phyloP scores from a whole-genome alignment of 2,329 filamentous ascomycete species.

The Phaeosphaeria sp. region DNA sequence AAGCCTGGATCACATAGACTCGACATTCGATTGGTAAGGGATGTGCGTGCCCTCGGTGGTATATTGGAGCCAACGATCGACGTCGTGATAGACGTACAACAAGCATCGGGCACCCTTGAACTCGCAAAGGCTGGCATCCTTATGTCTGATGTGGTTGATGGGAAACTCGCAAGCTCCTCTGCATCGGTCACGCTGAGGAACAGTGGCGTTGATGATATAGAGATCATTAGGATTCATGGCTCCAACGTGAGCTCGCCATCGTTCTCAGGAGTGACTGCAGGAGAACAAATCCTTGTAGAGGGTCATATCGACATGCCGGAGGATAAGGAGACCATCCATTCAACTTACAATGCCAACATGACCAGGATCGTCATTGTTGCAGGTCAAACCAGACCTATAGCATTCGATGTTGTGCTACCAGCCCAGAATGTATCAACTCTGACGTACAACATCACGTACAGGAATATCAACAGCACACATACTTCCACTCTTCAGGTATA shows the following conservation, averaged over 20 bases:
- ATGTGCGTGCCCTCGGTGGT: slow-evolving; percentile 64
- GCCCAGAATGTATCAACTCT: slow-evolving; percentile 31
- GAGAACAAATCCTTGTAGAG: slow-evolving; percentile 19
- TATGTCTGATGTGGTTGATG: slow-evolving; percentile 60
- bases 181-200: slow-evolving; percentile 61
- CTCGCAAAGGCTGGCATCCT: slow-evolving; percentile 48
- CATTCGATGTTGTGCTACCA: slow-evolving; percentile 42
- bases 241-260: slow-evolving; percentile 15
- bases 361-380: slow-evolving; percentile 30
- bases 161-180: slow-evolving; percentile 54
- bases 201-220: slow-evolving; percentile 42
- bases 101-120: slow-evolving; percentile 36
- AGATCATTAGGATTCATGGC: slow-evolving; percentile 43
- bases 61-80: slow-evolving; percentile 55
- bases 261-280: slow-evolving; percentile 9
- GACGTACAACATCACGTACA: slow-evolving; percentile 36
- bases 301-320: slow-evolving; percentile 14
- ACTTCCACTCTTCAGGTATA: slow-evolving; percentile 28
- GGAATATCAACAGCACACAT: slow-evolving; percentile 9
- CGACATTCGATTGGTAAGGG: slow-evolving; percentile 61
- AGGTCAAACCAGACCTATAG: slow-evolving; percentile 52
- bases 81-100: slow-evolving; percentile 40
- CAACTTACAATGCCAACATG: neutral
- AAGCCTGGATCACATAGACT: slow-evolving; percentile 58
- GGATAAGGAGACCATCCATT: slow-evolving; percentile 15